These are phyloP conservation scores for Yarrowia deformans DNA, from an alignment of 805 yeast species.

Conservation along the genomic window DNA sequence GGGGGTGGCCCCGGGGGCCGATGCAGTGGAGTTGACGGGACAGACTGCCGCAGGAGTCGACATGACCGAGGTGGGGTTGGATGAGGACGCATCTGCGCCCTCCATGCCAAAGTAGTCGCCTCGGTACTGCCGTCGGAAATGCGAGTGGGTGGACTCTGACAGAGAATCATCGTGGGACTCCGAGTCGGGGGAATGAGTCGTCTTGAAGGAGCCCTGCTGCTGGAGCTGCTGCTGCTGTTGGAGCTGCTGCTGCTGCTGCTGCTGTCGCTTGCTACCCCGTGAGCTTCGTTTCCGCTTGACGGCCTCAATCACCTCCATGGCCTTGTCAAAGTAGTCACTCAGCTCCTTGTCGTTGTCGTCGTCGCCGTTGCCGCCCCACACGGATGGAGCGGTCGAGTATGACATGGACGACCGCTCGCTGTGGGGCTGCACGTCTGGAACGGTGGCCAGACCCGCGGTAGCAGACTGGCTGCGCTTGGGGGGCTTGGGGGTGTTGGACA, in stretches of 20 bases:
- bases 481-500: constrained; percentile 23
- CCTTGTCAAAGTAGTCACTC: constrained; percentile 39
- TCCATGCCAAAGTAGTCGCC: constrained; percentile 38
- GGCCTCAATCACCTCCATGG: constrained; percentile 39
- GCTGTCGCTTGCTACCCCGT: constrained; percentile 18
- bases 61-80: constrained; percentile 27
- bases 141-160: constrained; percentile 24
- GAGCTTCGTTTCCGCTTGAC: constrained; percentile 36
- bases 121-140: constrained; percentile 32
- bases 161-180: constrained; percentile 29
- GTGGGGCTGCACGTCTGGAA: constrained; percentile 24
- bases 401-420: constrained; percentile 14
- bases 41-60: constrained; percentile 30
- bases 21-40: constrained; percentile 21
- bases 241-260: constrained; percentile 9
- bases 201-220: background rate
- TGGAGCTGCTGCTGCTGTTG: constrained; percentile 6
- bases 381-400: constrained; percentile 11
- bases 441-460: constrained; percentile 21
- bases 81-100: constrained; percentile 8
- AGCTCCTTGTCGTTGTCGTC: constrained; percentile 39
- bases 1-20: constrained; percentile 35
- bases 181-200: constrained; percentile 3
- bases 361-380: constrained; percentile 31
- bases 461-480: constrained; percentile 35